These are phyloP conservation scores for Fennellomyces sp. DNA, from an alignment of 371 early-diverging fungal genomes.

Conservation along the genomic window DNA sequence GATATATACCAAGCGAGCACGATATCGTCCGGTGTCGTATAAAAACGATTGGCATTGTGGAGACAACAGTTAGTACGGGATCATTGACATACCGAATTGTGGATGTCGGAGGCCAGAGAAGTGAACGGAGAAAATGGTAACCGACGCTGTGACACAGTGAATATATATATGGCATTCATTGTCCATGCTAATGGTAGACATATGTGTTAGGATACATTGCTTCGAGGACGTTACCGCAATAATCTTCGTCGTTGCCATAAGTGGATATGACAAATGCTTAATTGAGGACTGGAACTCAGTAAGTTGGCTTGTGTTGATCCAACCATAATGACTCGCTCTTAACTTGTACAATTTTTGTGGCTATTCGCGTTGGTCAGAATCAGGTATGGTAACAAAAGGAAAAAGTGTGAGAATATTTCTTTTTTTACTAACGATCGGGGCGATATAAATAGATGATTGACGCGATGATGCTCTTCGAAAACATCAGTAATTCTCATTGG, in stretches of 20 bases:
- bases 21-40: slow-evolving; percentile 77
- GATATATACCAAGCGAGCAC: slow-evolving; percentile 81
- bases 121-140: slow-evolving; percentile 87
- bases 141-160: neutral
- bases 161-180: neutral
- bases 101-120: slow-evolving; percentile 91
- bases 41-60: slow-evolving; percentile 82
- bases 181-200: too few relatives aligned
- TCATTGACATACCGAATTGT: slow-evolving; percentile 80
- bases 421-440: neutral
- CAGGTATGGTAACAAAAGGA: neutral
- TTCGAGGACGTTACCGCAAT: slow-evolving; percentile 91
- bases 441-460: slow-evolving; percentile 83
- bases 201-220: slow-evolving; percentile 75
- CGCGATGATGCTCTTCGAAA: slow-evolving; percentile 87
- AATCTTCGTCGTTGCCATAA: slow-evolving; percentile 86
- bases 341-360: too few relatives aligned
- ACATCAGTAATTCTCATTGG: slow-evolving; percentile 94
- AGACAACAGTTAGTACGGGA: slow-evolving; percentile 79
- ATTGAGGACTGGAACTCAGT: slow-evolving; percentile 83
- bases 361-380: neutral
- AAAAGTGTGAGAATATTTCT: neutral
- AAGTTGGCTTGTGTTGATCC: neutral
- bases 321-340: neutral
- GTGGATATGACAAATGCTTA: slow-evolving; percentile 90